phyloP scores from a whole-genome alignment of 2,329 filamentous ascomycete genomes.

The Alternaria burnsii region DNA sequence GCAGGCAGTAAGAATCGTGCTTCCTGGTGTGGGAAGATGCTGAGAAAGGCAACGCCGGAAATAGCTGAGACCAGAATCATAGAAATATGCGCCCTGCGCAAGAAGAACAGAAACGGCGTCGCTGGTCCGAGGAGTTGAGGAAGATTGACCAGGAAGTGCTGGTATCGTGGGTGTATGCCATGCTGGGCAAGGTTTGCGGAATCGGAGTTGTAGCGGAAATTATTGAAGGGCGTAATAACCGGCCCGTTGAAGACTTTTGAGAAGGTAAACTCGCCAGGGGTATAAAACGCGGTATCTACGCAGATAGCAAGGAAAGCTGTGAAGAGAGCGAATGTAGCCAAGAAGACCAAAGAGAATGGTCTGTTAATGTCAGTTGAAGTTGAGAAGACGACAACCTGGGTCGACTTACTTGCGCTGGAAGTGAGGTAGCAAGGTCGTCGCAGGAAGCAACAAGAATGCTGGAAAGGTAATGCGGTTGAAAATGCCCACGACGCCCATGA shows the following conservation, averaged over 20 bases:
- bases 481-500: conserved; percentile 82
- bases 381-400: neutral
- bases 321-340: conserved; percentile 70
- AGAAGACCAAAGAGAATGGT: conserved; percentile 67
- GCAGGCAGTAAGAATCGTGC: conserved; percentile 79
- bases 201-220: conserved; percentile 61
- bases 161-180: conserved; percentile 62
- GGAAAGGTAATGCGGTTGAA: conserved; percentile 99
- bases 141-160: conserved; percentile 61
- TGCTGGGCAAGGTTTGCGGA: conserved; percentile 61
- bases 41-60: conserved; percentile 74
- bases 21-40: conserved; percentile 80
- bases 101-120: conserved; percentile 58
- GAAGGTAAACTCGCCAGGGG: conserved; percentile 68
- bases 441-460: conserved; percentile 86
- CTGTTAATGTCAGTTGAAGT: conserved; percentile 45
- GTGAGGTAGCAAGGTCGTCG: conserved; percentile 82
- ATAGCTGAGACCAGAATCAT: conserved; percentile 76
- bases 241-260: conserved; percentile 66
- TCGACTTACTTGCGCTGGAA: conserved; percentile 77
- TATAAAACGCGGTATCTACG: conserved; percentile 87
- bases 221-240: conserved; percentile 63
- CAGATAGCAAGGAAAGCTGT: conserved; percentile 78
- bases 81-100: conserved; percentile 59
- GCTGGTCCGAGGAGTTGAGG: conserved; percentile 63